phyloP scores from a whole-genome alignment of 108 stramenopile species.

The Pseudonitzschia pungens region DNA sequence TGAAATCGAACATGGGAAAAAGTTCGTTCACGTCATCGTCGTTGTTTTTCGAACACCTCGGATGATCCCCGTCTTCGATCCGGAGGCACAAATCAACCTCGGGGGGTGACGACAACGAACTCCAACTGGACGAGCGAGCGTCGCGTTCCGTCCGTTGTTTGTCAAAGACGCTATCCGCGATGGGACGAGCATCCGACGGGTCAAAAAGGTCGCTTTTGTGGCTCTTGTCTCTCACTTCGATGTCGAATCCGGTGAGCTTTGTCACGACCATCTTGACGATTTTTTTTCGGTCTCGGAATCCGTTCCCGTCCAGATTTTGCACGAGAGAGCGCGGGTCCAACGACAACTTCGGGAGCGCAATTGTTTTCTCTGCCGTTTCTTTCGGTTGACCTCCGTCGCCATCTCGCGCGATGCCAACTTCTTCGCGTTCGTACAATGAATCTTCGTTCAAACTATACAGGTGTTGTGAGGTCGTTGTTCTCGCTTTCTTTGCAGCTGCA shows the following conservation, averaged over 20 bases:
- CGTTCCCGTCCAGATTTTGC: background rate
- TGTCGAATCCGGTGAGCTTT: slow-evolving; percentile 14
- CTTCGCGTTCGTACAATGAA: slow-evolving; percentile 15
- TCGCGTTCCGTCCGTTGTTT: background rate
- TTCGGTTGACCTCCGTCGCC: background rate
- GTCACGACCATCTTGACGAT: slow-evolving; percentile 7
- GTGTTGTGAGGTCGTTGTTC: background rate
- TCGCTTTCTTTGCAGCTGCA: background rate
- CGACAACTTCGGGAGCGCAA: background rate
- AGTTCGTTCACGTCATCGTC: slow-evolving; percentile 3
- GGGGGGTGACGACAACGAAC: slow-evolving; percentile 11
- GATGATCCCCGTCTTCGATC: background rate
- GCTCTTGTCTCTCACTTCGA: slow-evolving; percentile 12
- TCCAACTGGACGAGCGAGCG: background rate
- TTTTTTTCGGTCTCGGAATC: slow-evolving; percentile 5
- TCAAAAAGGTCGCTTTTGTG: background rate
- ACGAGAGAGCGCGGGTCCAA: background rate
- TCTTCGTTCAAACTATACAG: slow-evolving; percentile 6
- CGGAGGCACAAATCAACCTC: background rate
- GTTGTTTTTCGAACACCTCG: background rate
- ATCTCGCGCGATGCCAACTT: background rate
- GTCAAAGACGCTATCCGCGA: slow-evolving; percentile 5
- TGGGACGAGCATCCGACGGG: slow-evolving; percentile 2
- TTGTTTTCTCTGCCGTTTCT: background rate
- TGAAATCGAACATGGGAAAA: slow-evolving; percentile 13